A percentile compares a stretch with the other conserved stretches of the same genome.
These are phyloP conservation scores for Aspergillus pseudotamarii DNA, from an alignment of 2,329 filamentous ascomycete species.

Conservation along the genomic window DNA sequence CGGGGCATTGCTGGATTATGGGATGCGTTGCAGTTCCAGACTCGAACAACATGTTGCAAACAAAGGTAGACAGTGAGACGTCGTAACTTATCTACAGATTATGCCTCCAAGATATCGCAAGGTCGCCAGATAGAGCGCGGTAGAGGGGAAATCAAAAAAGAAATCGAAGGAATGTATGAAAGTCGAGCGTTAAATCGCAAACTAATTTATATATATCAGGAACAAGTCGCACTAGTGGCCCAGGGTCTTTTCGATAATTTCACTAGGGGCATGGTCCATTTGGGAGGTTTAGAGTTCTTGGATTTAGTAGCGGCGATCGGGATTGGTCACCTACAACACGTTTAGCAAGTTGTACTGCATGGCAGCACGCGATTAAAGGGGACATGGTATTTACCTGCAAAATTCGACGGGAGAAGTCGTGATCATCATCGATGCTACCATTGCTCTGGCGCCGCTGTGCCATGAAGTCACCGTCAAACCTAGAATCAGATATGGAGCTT, in stretches of 20 bases:
- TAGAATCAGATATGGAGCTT: slow-evolving; percentile 75
- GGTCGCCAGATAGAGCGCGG: slow-evolving; percentile 32
- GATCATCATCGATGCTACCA: slow-evolving; percentile 94
- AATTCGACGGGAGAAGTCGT: slow-evolving; percentile 95
- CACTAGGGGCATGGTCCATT: neutral
- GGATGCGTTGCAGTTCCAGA: slow-evolving; percentile 5
- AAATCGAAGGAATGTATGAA: slow-evolving; percentile 13
- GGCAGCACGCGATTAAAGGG: neutral
- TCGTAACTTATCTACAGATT: slow-evolving; percentile 17
- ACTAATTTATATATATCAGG: slow-evolving; percentile 18
- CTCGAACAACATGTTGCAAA: slow-evolving; percentile 4
- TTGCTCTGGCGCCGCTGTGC: slow-evolving; percentile 83
- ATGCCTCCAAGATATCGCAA: slow-evolving; percentile 27
- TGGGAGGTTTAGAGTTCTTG: neutral
- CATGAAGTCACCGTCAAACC: slow-evolving; percentile 82
- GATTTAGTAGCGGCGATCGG: slow-evolving; percentile 29
- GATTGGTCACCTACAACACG: slow-evolving; percentile 34
- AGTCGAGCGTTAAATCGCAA: slow-evolving; percentile 15
- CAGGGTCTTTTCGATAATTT: neutral
- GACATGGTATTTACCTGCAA: slow-evolving; percentile 69
- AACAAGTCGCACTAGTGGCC: slow-evolving; percentile 4
- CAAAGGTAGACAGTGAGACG: slow-evolving; percentile 5
- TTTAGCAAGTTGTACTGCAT: neutral
- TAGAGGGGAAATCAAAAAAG: slow-evolving; percentile 18
- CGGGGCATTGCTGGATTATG: neutral